These are phyloP conservation scores for Sporothrix globosa DNA, from an alignment of 2,329 filamentous ascomycete species.

Conservation along the genomic window DNA sequence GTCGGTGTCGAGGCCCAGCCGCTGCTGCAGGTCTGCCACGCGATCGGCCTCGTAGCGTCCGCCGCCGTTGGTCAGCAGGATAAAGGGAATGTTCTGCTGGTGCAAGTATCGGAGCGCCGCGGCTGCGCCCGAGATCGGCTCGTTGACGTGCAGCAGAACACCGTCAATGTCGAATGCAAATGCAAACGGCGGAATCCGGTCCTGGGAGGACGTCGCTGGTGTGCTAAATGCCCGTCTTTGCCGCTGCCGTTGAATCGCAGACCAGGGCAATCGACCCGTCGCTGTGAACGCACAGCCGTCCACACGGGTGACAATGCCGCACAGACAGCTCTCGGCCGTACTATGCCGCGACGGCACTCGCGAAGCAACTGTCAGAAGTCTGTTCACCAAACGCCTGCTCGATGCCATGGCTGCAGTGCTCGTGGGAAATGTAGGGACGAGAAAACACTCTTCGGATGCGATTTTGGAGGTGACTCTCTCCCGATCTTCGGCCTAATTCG, in stretches of 20 bases:
- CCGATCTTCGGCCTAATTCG: not conserved
- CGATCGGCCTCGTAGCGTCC: slow-evolving; percentile 79
- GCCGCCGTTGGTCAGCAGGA: slow-evolving; percentile 93
- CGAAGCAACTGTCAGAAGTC: slow-evolving; percentile 11
- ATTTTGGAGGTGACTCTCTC: not conserved
- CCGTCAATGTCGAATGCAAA: slow-evolving; percentile 73
- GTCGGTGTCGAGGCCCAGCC: slow-evolving; percentile 81
- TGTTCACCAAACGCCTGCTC: slow-evolving; percentile 4
- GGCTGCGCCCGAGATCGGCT: slow-evolving; percentile 76
- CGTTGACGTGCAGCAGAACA: slow-evolving; percentile 82
- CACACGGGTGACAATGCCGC: not conserved
- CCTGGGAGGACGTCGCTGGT: not conserved
- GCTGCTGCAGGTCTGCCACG: slow-evolving; percentile 68
- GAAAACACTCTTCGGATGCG: not conserved
- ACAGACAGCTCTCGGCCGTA: slow-evolving; percentile 1
- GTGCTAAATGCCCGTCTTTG: slow-evolving; percentile 19
- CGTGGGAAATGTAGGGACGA: not conserved
- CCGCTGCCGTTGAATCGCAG: not conserved
- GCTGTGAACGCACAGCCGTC: not conserved
- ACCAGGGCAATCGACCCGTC: not conserved
- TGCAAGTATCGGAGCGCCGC: slow-evolving; percentile 75
- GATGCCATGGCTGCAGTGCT: not conserved
- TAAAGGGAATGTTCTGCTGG: slow-evolving; percentile 78
- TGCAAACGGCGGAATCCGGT: slow-evolving; percentile 41
- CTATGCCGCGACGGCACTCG: slow-evolving; percentile 6